phyloP scores from a whole-genome alignment of 495 filamentous ascomycete species.

The Evernia prunastri region DNA sequence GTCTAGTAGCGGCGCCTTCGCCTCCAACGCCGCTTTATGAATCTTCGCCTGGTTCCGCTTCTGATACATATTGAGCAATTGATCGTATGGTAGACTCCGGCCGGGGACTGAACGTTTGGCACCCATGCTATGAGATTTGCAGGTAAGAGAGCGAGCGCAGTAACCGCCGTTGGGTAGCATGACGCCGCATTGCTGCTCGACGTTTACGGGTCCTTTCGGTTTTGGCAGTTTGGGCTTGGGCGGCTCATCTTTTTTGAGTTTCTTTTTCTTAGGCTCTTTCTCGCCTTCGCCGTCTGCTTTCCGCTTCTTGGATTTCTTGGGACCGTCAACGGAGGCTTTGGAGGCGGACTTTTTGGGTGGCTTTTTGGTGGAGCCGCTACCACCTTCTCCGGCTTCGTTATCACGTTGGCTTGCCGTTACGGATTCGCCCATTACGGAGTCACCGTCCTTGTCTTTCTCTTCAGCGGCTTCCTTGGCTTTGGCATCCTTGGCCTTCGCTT shows the following conservation, averaged over 20 bases:
- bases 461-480: constrained; percentile 52
- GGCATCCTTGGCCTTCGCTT: constrained; percentile 62
- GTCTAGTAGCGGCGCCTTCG: constrained; percentile 84
- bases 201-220: constrained; percentile 92
- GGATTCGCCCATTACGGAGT: constrained; percentile 44
- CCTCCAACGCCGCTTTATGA: constrained; percentile 91
- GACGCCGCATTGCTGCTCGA: constrained; percentile 96
- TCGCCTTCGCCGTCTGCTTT: constrained; percentile 73
- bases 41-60: constrained; percentile 98
- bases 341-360: constrained; percentile 65
- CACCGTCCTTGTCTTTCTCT: constrained; percentile 56
- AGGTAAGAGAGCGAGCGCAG: constrained; percentile 87
- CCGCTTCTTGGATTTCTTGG: constrained; percentile 82
- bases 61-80: constrained; percentile 88
- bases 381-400: constrained; percentile 32
- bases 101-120: constrained; percentile 88
- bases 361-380: constrained; percentile 39
- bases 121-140: constrained; percentile 96
- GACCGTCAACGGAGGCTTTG: constrained; percentile 42
- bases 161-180: constrained; percentile 74
- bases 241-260: constrained; percentile 90
- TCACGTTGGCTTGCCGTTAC: constrained; percentile 33
- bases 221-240: constrained; percentile 78
- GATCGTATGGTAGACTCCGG: constrained; percentile 87
- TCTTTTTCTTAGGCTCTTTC: constrained; percentile 74